Base-by-base conservation (phyloP, 1,139 yeast genomes). In the Blastobotrys indianensis region DNA sequence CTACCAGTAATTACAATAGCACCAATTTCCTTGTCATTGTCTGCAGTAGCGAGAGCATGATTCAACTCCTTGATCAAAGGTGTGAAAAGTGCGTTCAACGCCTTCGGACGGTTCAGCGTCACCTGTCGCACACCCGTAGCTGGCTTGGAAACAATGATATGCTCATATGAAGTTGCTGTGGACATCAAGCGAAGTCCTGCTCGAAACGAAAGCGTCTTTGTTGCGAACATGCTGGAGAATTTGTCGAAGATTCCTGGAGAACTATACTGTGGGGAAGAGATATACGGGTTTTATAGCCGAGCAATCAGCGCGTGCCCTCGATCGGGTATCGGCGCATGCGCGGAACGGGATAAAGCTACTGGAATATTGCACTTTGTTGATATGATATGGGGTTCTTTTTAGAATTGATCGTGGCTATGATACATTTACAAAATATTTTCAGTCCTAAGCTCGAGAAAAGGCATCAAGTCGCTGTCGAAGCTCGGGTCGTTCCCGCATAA, bases 1-100 rank as follows among this genome's bases (percentile, higher is more conserved):
- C 62, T 61, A 1, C 79, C 79, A 9, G 78, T 73, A 25, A 74
- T 48, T 16, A 74, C 75, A 42, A 72, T 69, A 4, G 77, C 76
- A 1, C 76, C 75, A 49, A 68, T 65, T 17, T 63, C 58, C 5
- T 60, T 58, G 46, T 73, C 72, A 15, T 51, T 43, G 47, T 73
- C 75, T 2, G 74, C 73, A 10, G 57, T 59, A 12, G 41, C 39
- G 39, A 74, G 56, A 4, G 75, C 77, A 10, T 58, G 58, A 54
- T 72, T 62, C 16, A 74, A 57, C 53, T 74, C 79, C 8, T 37
- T 46, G 48, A 74, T 62, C 16, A 74, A 74, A 2, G 67, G 74
- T 2, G 76, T 73, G 58, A 69, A 75, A 55, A 82, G 70, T 8
- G 90, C 86, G 62, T 83, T 83, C 54, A 82, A 73, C 39, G 79